A percentile compares a stretch with the other conserved stretches of the same genome.
phyloP scores from a whole-genome alignment of 169 alveolate species.

The Babesia divergens region DNA sequence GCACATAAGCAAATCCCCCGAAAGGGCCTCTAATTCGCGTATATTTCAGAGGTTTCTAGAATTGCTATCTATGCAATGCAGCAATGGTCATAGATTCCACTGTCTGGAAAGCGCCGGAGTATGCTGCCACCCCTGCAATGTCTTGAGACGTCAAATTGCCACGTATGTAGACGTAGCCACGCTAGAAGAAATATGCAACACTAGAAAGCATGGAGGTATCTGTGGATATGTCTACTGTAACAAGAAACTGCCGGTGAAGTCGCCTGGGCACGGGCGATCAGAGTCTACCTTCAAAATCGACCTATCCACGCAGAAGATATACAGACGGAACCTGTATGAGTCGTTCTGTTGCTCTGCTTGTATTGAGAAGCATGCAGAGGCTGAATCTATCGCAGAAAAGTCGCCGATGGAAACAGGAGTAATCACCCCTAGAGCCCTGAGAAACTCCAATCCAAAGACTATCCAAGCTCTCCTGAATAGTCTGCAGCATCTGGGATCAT shows the following conservation, averaged over 20 bases:
- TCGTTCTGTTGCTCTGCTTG: slow-evolving; percentile 55
- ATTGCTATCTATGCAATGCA: slow-evolving; percentile 1
- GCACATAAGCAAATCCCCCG: neutral
- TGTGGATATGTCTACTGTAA: slow-evolving; percentile 56
- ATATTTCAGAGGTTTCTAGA: slow-evolving; percentile 27
- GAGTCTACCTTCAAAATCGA: slow-evolving; percentile 55
- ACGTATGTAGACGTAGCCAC: slow-evolving; percentile 60
- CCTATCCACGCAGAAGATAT: slow-evolving; percentile 22
- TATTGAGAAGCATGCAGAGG: slow-evolving; percentile 24
- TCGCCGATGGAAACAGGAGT: slow-evolving; percentile 61
- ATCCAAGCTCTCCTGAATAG: slow-evolving; percentile 10
- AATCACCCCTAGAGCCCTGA: slow-evolving; percentile 59
- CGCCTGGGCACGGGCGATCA: neutral
- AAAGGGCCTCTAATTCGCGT: slow-evolving; percentile 7
- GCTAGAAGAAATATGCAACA: slow-evolving; percentile 32
- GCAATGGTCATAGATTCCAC: slow-evolving; percentile 46
- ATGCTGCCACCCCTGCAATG: slow-evolving; percentile 48
- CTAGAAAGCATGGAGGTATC: slow-evolving; percentile 7
- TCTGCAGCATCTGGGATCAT: neutral
- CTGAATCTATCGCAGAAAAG: slow-evolving; percentile 9
- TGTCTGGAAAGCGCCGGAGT: slow-evolving; percentile 11
- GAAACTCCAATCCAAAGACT: slow-evolving; percentile 18
- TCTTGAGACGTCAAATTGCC: slow-evolving; percentile 16
- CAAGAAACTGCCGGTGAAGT: slow-evolving; percentile 1
- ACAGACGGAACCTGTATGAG: slow-evolving; percentile 38